Evolutionary conservation across 2,329 filamentous ascomycete species (phyloP).

Genomic region (Cladosporium sp.): DNA sequence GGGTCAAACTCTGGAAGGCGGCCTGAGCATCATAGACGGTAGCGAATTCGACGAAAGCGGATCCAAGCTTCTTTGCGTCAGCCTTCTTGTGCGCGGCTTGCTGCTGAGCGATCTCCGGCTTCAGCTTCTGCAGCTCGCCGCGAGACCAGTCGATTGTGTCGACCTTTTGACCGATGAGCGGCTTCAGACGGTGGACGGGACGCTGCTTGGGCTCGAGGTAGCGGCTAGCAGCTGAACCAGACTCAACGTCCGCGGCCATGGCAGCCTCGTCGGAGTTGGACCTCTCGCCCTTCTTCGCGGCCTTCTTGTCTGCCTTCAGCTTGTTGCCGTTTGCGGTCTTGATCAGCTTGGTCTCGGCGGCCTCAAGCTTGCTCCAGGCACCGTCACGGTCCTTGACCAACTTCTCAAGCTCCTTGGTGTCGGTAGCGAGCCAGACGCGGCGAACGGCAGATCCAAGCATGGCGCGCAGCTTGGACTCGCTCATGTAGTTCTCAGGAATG

Average conservation of each 20-base stretch:
- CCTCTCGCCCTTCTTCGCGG: conserved; percentile 52
- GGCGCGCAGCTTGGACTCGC: conserved; percentile 69
- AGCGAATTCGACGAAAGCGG: conserved; percentile 88
- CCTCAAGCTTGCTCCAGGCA: conserved; percentile 76
- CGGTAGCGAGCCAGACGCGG: conserved; percentile 77
- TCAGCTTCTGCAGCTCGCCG: conserved; percentile 68
- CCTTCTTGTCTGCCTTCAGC: conserved; percentile 63
- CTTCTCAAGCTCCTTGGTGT: conserved; percentile 72
- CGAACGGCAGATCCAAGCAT: conserved; percentile 80
- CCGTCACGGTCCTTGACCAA: conserved; percentile 78
- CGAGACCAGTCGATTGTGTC: conserved; percentile 93
- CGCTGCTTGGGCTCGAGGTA: conserved; percentile 72
- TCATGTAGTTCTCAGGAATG: conserved; percentile 73
- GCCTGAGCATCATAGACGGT: conserved; percentile 78
- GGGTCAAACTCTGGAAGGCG: conserved; percentile 80
- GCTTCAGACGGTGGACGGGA: conserved; percentile 70
- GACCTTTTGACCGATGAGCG: conserved; percentile 76
- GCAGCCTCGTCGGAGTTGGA: conserved; percentile 42
- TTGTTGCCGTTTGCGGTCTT: conserved; percentile 70
- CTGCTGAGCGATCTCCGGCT: conserved; percentile 64
- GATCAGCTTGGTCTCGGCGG: conserved; percentile 81
- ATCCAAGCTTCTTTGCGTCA: conserved; percentile 61
- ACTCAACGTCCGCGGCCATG: conserved; percentile 59
- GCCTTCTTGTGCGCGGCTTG: conserved; percentile 64
- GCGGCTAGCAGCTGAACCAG: conserved; percentile 66